Evolutionary conservation across 108 stramenopile species (phyloP).

Genomic region (Halocafeteria seosinensis): DNA sequence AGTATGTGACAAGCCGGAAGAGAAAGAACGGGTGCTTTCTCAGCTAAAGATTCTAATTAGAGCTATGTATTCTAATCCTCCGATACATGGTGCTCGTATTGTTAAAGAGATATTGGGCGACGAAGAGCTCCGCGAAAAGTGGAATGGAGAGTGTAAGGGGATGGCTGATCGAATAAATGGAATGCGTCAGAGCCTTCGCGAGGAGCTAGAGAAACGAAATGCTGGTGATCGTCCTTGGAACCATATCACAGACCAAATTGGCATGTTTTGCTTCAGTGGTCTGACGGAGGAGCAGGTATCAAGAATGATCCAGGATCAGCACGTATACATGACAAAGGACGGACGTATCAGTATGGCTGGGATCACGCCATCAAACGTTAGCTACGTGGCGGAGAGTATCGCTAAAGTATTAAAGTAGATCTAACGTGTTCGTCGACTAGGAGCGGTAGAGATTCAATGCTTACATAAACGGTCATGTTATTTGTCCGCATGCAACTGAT

Average conservation of each 20-base stretch:
- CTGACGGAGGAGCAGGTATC: slow-evolving; percentile 76
- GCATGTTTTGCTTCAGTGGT: slow-evolving; percentile 96
- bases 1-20: slow-evolving; percentile 54
- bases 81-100: slow-evolving; percentile 75
- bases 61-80: slow-evolving; percentile 90
- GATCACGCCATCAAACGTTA: slow-evolving; percentile 71
- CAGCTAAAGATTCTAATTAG: slow-evolving; percentile 77
- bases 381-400: slow-evolving; percentile 73
- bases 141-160: slow-evolving; percentile 59
- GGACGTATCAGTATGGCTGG: slow-evolving; percentile 95
- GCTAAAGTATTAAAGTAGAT: too few species aligned
- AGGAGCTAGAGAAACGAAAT: slow-evolving; percentile 50
- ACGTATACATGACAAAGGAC: slow-evolving; percentile 79
- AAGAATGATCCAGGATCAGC: slow-evolving; percentile 53
- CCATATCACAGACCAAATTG: slow-evolving; percentile 87
- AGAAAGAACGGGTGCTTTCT: slow-evolving; percentile 58
- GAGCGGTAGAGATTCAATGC: too few species aligned
- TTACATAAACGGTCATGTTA: too few species aligned
- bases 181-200: slow-evolving; percentile 61
- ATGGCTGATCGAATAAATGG: slow-evolving; percentile 77
- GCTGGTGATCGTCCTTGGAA: slow-evolving; percentile 67
- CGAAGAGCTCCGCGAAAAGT: slow-evolving; percentile 49
- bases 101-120: slow-evolving; percentile 71
- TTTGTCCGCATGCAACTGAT: too few species aligned
- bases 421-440: too few species aligned